Evolutionary conservation across 305 asterid genomes (phyloP).

Genomic region (Ajuga reptans): DNA sequence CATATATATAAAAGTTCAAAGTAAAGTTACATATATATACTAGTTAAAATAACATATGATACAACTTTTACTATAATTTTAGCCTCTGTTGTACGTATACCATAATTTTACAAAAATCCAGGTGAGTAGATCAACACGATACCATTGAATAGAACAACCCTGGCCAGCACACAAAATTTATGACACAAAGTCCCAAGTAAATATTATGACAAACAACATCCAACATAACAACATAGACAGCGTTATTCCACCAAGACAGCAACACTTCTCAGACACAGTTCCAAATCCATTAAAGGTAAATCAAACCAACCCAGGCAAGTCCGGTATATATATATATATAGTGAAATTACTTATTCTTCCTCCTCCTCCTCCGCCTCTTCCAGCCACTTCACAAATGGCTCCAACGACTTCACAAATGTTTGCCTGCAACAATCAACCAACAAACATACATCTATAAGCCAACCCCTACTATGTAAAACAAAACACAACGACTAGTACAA

Average conservation of each 20-base stretch:
- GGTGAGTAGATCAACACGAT: too few species aligned
- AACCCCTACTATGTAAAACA: too few species aligned
- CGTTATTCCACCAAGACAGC: not conserved
- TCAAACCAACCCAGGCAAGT: not conserved
- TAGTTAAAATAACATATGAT: too few species aligned
- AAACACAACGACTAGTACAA: not conserved
- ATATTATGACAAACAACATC: not conserved
- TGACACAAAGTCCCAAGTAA: not conserved
- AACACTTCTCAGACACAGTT: not conserved
- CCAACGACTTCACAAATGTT: slow-evolving; percentile 80
- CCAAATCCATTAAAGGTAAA: slow-evolving; percentile 11
- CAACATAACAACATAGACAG: not conserved
- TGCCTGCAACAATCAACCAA: slow-evolving; percentile 52
- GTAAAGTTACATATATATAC: too few species aligned
- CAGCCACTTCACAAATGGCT: slow-evolving; percentile 91
- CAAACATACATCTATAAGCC: not conserved
- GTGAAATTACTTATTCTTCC: slow-evolving; percentile 46
- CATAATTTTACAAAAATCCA: too few species aligned
- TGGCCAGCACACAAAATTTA: too few species aligned
- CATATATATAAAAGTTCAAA: too few species aligned
- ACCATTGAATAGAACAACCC: too few species aligned
- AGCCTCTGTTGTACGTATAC: too few species aligned
- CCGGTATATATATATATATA: not conserved
- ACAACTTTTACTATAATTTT: too few species aligned
- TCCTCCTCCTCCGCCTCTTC: slow-evolving; percentile 99